Percentiles rank a stretch among this genome's conserved stretches.
These are phyloP conservation scores for Trichosporon sp. DNA, from an alignment of 1,284 basidiomycete genomes.

Conservation along the genomic window DNA sequence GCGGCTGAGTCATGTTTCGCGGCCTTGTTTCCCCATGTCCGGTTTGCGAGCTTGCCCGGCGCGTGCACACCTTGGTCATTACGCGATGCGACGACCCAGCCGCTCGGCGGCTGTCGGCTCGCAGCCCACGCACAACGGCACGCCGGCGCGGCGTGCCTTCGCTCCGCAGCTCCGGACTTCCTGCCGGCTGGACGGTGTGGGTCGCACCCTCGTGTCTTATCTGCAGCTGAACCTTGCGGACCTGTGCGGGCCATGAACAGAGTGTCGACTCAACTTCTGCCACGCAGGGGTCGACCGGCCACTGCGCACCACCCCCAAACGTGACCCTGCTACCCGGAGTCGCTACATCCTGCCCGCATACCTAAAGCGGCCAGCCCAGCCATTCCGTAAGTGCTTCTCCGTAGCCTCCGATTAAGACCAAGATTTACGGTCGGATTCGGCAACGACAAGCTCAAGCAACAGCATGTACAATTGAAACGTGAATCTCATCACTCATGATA, in stretches of 20 bases:
- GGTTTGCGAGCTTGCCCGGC: neutral
- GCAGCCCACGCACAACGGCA: neutral
- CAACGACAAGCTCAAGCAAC: too few relatives aligned
- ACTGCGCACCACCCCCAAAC: neutral
- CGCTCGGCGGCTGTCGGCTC: neutral
- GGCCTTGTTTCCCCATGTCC: neutral
- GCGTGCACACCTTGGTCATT: neutral
- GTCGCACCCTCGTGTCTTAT: neutral
- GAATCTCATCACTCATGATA: slow-evolving; percentile 18
- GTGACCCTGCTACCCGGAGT: neutral
- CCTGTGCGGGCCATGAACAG: too few relatives aligned
- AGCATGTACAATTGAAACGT: slow-evolving; percentile 13
- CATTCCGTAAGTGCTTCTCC: too few relatives aligned
- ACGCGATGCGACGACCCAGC: neutral
- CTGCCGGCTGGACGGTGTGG: neutral
- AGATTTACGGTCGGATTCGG: too few relatives aligned
- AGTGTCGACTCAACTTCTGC: neutral
- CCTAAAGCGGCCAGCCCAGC: too few relatives aligned
- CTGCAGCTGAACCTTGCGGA: too few relatives aligned
- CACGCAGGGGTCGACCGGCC: neutral
- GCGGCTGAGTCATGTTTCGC: slow-evolving; percentile 1
- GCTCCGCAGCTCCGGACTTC: neutral
- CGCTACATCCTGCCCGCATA: neutral
- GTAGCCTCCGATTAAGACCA: too few relatives aligned
- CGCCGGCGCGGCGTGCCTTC: slow-evolving; percentile 1